Conservation (phyloP, 73 alveolate genomes). For the Loxodes magnus region DNA sequence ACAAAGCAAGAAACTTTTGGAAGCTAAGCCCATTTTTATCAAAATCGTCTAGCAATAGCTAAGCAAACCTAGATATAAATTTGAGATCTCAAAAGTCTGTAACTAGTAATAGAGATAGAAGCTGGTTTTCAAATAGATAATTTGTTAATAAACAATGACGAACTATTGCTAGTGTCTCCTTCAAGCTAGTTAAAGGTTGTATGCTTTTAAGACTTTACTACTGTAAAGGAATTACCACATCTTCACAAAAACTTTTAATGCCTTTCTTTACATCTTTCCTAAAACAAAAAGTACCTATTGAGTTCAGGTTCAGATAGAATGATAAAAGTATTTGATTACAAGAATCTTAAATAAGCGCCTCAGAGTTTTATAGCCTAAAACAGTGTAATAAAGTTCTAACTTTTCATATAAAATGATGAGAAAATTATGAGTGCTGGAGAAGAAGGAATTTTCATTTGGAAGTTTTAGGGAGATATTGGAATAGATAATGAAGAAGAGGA, state of each 20-base stretch:
- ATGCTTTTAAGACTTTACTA: constrained; percentile 10
- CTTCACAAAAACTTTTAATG: constrained; percentile 29
- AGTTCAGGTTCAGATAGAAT: constrained; percentile 42
- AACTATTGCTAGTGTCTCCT: constrained; percentile 23
- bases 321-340: constrained; percentile 47
- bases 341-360: constrained; percentile 33
- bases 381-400: neutral
- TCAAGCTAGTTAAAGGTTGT: constrained; percentile 34
- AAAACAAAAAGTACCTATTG: constrained; percentile 24
- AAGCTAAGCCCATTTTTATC: constrained; percentile 31
- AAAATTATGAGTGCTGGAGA: neutral
- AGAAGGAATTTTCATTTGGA: constrained; percentile 8
- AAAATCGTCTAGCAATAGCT: constrained; percentile 32
- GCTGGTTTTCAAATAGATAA: constrained; percentile 12
- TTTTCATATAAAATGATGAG: neutral
- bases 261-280: constrained; percentile 24
- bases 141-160: constrained; percentile 41
- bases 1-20: constrained; percentile 35
- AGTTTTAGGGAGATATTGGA: neutral
- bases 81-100: constrained; percentile 35
- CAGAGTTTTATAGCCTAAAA: constrained; percentile 24
- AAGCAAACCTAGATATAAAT: constrained; percentile 41
- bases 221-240: constrained; percentile 33
- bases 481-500: too few species aligned
- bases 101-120: constrained; percentile 23